Percentiles rank a stretch among this genome's conserved stretches.
phyloP scores from a whole-genome alignment of 192 early-diverging fungal species.

The Coemansia sp. region DNA sequence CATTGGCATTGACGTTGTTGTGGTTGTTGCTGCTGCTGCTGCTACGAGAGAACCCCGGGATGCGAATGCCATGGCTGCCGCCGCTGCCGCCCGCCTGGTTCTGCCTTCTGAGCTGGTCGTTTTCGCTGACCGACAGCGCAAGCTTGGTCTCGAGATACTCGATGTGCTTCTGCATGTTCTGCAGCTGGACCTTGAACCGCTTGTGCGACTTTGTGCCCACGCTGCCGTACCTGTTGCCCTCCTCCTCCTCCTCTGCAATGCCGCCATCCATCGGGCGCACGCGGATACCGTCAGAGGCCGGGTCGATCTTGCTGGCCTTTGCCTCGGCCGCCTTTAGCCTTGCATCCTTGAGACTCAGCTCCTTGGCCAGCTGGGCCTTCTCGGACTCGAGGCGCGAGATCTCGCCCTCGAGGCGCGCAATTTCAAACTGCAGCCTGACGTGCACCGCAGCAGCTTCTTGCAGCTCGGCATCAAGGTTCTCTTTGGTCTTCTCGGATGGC shows the following conservation, averaged over 20 bases:
- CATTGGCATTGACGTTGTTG: background rate
- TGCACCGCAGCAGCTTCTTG: slow-evolving; percentile 48
- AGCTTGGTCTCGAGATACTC: slow-evolving; percentile 51
- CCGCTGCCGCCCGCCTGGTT: slow-evolving; percentile 1
- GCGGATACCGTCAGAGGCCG: slow-evolving; percentile 36
- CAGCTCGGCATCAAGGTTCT: slow-evolving; percentile 25
- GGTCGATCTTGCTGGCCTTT: slow-evolving; percentile 8
- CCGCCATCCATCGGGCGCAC: slow-evolving; percentile 32
- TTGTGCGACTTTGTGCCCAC: slow-evolving; percentile 48
- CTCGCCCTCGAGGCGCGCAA: slow-evolving; percentile 45
- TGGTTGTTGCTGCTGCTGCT: slow-evolving; percentile 1
- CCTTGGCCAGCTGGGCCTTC: slow-evolving; percentile 35
- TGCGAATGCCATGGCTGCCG: slow-evolving; percentile 1
- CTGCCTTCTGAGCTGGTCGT: slow-evolving; percentile 36
- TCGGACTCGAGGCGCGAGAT: slow-evolving; percentile 46
- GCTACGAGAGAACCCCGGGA: slow-evolving; percentile 9
- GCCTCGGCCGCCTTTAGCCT: slow-evolving; percentile 28
- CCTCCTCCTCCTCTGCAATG: slow-evolving; percentile 9
- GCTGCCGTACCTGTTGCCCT: slow-evolving; percentile 21
- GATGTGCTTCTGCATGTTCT: slow-evolving; percentile 52
- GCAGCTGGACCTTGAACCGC: slow-evolving; percentile 50
- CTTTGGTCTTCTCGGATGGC: slow-evolving; percentile 1
- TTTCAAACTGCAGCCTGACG: slow-evolving; percentile 48
- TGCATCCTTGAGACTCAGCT: slow-evolving; percentile 22
- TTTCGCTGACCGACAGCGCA: slow-evolving; percentile 42